phyloP scores from a whole-genome alignment of 345 rosid species.

The Camelina neglecta region DNA sequence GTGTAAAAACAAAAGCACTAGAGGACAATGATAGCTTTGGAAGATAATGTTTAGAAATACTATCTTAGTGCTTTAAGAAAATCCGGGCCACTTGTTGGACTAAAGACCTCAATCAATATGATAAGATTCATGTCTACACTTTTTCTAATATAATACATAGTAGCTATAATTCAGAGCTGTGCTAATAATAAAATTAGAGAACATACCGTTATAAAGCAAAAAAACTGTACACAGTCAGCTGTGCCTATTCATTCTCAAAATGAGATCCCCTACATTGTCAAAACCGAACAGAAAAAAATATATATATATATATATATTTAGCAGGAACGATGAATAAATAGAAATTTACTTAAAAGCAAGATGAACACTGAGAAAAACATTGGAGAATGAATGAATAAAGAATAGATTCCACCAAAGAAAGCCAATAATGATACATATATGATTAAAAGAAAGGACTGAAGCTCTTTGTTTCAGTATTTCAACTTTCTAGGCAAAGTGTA shows the following conservation, averaged over 20 bases:
- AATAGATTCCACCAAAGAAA: slow-evolving; percentile 29
- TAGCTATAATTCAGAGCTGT: slow-evolving; percentile 17
- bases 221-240: slow-evolving; percentile 32
- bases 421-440: slow-evolving; percentile 20
- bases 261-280: slow-evolving; percentile 30
- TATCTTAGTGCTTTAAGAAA: slow-evolving; percentile 35
- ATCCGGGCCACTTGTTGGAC: slow-evolving; percentile 30
- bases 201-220: slow-evolving; percentile 36
- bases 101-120: slow-evolving; percentile 34
- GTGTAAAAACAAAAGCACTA: slow-evolving; percentile 35
- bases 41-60: slow-evolving; percentile 34
- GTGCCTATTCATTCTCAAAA: slow-evolving; percentile 38
- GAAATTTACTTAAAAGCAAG: slow-evolving; percentile 33
- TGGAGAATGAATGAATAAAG: slow-evolving; percentile 28
- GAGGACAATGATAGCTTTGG: slow-evolving; percentile 26
- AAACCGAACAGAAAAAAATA: neutral
- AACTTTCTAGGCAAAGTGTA: slow-evolving; percentile 11
- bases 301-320: neutral
- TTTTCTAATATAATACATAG: slow-evolving; percentile 27
- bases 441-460: neutral
- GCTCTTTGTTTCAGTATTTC: slow-evolving; percentile 16
- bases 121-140: slow-evolving; percentile 23
- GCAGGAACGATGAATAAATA: neutral
- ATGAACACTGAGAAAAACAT: slow-evolving; percentile 25
- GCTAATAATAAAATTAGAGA: slow-evolving; percentile 21